Evolutionary conservation across 2,329 filamentous ascomycete species (phyloP).

Genomic region (Diaporthe sp.): DNA sequence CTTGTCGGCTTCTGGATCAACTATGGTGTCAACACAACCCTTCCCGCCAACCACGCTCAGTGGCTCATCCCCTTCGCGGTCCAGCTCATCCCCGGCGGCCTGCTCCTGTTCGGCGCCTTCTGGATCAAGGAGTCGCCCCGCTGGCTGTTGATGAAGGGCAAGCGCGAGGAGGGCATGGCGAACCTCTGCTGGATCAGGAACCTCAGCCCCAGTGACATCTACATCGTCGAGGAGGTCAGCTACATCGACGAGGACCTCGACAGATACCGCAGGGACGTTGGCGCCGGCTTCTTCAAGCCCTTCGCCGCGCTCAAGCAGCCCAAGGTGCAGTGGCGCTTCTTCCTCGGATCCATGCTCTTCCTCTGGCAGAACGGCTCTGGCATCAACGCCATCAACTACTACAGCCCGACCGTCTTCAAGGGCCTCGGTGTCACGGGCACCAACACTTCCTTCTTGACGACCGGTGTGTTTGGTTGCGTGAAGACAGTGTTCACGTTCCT

Average conservation of each 20-base stretch:
- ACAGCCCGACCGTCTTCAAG: slow-evolving; percentile 77
- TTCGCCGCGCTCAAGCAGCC: slow-evolving; percentile 70
- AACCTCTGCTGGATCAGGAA: slow-evolving; percentile 77
- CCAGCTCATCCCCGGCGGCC: slow-evolving; percentile 76
- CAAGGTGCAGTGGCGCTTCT: slow-evolving; percentile 78
- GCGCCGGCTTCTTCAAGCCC: slow-evolving; percentile 81
- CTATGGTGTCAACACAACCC: slow-evolving; percentile 70
- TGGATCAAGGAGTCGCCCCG: slow-evolving; percentile 77
- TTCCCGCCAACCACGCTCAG: slow-evolving; percentile 63
- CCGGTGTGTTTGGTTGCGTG: slow-evolving; percentile 83
- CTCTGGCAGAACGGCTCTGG: slow-evolving; percentile 84
- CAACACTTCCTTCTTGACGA: slow-evolving; percentile 68
- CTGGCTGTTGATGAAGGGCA: slow-evolving; percentile 76
- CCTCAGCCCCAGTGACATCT: slow-evolving; percentile 68
- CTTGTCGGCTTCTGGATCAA: slow-evolving; percentile 77
- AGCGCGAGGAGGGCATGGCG: slow-evolving; percentile 70
- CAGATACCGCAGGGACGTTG: slow-evolving; percentile 72
- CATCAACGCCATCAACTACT: slow-evolving; percentile 87
- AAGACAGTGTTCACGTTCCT: slow-evolving; percentile 78
- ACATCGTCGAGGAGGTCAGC: slow-evolving; percentile 81
- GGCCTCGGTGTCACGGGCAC: slow-evolving; percentile 62
- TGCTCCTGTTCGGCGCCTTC: slow-evolving; percentile 71
- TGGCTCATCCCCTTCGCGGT: slow-evolving; percentile 77
- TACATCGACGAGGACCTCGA: slow-evolving; percentile 80
- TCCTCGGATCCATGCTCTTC: slow-evolving; percentile 81